A percentile compares a stretch with the other conserved stretches of the same genome.
Evolutionary conservation across 192 early-diverging fungal genomes (phyloP).

Genomic region (Coemansia sp.): DNA sequence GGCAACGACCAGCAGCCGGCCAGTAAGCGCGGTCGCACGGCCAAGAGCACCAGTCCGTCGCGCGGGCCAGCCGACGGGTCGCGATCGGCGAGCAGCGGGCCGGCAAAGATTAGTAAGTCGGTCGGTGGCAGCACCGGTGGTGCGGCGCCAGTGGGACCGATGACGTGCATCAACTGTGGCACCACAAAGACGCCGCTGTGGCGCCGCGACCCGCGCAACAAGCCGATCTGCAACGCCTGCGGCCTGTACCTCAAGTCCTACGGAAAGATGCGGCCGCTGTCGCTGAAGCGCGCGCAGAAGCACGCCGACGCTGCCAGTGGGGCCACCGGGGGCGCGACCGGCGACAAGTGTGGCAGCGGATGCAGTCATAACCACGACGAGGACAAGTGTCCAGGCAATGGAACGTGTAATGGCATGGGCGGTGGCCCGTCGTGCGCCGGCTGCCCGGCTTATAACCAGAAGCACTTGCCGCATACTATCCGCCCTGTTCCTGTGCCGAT

Average conservation of each 20-base stretch:
- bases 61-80: neutral
- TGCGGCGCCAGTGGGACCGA: constrained; percentile 28
- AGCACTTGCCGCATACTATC: constrained; percentile 46
- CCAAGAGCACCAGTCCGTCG: constrained; percentile 5
- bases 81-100: neutral
- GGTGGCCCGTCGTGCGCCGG: constrained; percentile 71
- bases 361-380: constrained; percentile 2
- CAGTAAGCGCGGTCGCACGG: constrained; percentile 19
- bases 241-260: constrained; percentile 57
- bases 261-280: constrained; percentile 52
- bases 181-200: constrained; percentile 80
- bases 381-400: constrained; percentile 74
- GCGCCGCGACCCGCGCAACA: constrained; percentile 70
- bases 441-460: constrained; percentile 75
- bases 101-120: neutral
- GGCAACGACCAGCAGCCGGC: constrained; percentile 6
- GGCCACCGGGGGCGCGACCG: neutral
- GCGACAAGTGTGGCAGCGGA: neutral
- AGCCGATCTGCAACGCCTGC: constrained; percentile 83
- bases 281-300: constrained; percentile 43
- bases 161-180: constrained; percentile 71
- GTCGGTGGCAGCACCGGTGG: neutral
- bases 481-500: constrained; percentile 4
- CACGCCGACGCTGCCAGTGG: constrained; percentile 16
- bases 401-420: constrained; percentile 74